Evolutionary conservation across 1,284 basidiomycete genomes (phyloP), one percentile per base, ranked within the genome.

Genomic region (Cryptococcus sp.): DNA sequence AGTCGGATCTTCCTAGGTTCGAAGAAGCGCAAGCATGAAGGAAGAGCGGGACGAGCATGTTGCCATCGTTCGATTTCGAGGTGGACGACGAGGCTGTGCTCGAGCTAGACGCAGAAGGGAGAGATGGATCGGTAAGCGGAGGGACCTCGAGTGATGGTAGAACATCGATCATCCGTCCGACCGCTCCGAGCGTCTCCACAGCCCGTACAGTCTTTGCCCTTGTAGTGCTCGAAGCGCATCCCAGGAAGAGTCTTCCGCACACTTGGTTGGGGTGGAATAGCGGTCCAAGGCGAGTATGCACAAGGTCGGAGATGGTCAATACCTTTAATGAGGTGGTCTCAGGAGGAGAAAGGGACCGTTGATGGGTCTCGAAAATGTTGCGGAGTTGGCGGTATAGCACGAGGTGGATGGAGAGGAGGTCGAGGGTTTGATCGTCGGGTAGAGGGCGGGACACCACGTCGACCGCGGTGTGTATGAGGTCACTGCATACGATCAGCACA

Each of bases 31-130:
- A 39, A 6, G 56, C 37, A 10, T 52, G 38, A 11, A 33, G 24
- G 45, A 65, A 67, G 18, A 70, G 50, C 2, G 60, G 60, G 19
- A 56, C 45, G n/a, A 68, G 53, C 32, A 59, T 50, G 24, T 51
- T 51, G 5, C 48, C n/a, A 5, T 25, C 16, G 10, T 16, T 31
- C 7, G 43, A 36, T 3, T 52, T 23, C 2, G 52, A 51, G n/a
- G n/a, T n/a, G n/a, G n/a, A n/a, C n/a, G n/a, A n/a, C n/a, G n/a
- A n/a, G n/a, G n/a, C n/a, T n/a, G n/a, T n/a, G n/a, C n/a, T n/a
- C n/a, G n/a, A n/a, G n/a, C n/a, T n/a, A n/a, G 28, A 31, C 9
- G 28, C 28, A 31, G 28, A 31, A 7, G 28, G 14, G 28, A 14
- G 14, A 18, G 45, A 26, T 0, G 47, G 34, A 21, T 31, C 46